phyloP scores from a whole-genome alignment of 2,329 filamentous ascomycete genomes.

The Fusarium devonianum region DNA sequence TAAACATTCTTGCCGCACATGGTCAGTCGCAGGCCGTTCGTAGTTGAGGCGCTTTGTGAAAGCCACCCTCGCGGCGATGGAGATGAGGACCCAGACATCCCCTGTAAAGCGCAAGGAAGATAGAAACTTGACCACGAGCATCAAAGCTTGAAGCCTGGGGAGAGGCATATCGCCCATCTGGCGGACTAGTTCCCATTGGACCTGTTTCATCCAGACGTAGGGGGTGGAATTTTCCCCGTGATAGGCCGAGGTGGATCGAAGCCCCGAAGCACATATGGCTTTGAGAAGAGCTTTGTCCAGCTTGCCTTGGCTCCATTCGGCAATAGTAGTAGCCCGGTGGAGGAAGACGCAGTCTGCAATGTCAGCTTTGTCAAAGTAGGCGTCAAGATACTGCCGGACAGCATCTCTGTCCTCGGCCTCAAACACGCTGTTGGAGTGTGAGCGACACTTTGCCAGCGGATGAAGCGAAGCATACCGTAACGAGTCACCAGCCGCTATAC shows the following conservation, averaged over 20 bases:
- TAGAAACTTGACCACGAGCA: slow-evolving; percentile 33
- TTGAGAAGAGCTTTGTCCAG: slow-evolving; percentile 34
- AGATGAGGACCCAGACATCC: slow-evolving; percentile 36
- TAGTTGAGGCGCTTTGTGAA: slow-evolving; percentile 42
- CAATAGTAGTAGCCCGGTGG: slow-evolving; percentile 30
- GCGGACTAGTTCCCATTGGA: slow-evolving; percentile 13
- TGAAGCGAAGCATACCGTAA: background rate
- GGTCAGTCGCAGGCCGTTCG: slow-evolving; percentile 24
- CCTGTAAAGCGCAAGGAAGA: slow-evolving; percentile 10
- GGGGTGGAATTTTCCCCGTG: background rate
- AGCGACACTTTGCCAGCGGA: background rate
- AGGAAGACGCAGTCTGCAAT: slow-evolving; percentile 32
- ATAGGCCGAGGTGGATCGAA: background rate
- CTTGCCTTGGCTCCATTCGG: slow-evolving; percentile 36
- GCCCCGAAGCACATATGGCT: slow-evolving; percentile 27
- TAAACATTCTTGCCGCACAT: slow-evolving; percentile 34
- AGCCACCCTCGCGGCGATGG: slow-evolving; percentile 34
- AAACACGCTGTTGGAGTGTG: slow-evolving; percentile 11
- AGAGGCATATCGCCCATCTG: slow-evolving; percentile 17
- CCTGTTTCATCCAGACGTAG: slow-evolving; percentile 32
- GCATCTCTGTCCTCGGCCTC: slow-evolving; percentile 11
- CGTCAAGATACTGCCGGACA: slow-evolving; percentile 23
- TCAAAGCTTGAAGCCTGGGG: slow-evolving; percentile 29
- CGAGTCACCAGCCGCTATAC: background rate
- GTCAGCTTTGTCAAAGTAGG: slow-evolving; percentile 35